These are phyloP conservation scores for Pseudocercospora vitis DNA, from an alignment of 2,329 filamentous ascomycete genomes.

Conservation along the genomic window DNA sequence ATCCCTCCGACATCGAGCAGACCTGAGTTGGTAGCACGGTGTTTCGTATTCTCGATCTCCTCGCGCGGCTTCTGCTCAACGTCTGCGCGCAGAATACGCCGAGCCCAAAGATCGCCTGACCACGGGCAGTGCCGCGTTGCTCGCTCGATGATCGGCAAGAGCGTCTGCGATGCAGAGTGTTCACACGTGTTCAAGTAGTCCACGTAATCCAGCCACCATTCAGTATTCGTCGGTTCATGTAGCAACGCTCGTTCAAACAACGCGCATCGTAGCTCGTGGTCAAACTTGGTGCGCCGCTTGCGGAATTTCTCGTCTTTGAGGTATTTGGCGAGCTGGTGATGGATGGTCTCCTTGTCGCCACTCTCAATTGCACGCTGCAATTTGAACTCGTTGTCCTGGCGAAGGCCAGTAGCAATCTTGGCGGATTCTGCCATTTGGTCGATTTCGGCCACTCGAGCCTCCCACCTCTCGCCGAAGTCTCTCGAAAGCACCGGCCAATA, in stretches of 20 bases:
- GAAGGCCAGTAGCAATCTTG: conserved; percentile 62
- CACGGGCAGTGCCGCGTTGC: conserved; percentile 90
- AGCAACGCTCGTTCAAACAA: conserved; percentile 77
- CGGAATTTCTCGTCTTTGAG: conserved; percentile 76
- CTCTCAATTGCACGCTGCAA: conserved; percentile 60
- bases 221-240: conserved; percentile 70
- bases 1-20: conserved; percentile 83
- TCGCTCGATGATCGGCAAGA: conserved; percentile 73
- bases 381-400: conserved; percentile 63
- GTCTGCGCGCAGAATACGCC: conserved; percentile 83
- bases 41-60: conserved; percentile 85
- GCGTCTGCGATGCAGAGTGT: conserved; percentile 30
- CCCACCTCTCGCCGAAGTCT: conserved; percentile 65
- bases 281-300: conserved; percentile 52
- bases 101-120: conserved; percentile 87
- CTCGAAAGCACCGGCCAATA: conserved; percentile 74
- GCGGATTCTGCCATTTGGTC: conserved; percentile 63
- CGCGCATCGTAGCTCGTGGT: conserved; percentile 56
- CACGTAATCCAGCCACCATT: conserved; percentile 79
- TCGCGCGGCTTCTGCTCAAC: conserved; percentile 72
- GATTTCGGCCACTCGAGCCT: conserved; percentile 68
- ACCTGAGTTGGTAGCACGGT: conserved; percentile 82
- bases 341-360: conserved; percentile 58
- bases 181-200: conserved; percentile 65
- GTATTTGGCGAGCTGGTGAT: conserved; percentile 63